phyloP scores from a whole-genome alignment of 768 basidiomycete species.

The Pulveroboletus sp. region DNA sequence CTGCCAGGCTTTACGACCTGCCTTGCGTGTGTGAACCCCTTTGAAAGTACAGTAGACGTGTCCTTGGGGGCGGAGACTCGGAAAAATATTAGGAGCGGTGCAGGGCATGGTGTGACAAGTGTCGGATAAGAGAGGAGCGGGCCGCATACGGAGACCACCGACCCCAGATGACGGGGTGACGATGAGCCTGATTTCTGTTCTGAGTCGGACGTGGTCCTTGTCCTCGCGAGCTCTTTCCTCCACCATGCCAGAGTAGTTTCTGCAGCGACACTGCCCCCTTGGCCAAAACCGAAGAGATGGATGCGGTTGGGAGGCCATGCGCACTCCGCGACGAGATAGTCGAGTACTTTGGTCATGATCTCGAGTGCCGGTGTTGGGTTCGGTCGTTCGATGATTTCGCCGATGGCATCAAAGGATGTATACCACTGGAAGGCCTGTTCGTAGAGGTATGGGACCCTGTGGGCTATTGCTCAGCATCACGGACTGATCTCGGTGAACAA shows the following conservation, averaged over 20 bases:
- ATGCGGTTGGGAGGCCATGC: conserved; percentile 65
- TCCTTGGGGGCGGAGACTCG: conserved; percentile 43
- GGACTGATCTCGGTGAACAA: background rate
- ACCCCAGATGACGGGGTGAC: conserved; percentile 44
- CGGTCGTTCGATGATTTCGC: conserved; percentile 63
- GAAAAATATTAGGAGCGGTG: conserved; percentile 58
- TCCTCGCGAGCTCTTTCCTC: conserved; percentile 32
- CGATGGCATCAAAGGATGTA: conserved; percentile 72
- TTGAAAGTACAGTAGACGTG: conserved; percentile 51
- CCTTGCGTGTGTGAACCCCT: conserved; percentile 48
- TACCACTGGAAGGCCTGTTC: conserved; percentile 87
- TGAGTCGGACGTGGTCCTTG: conserved; percentile 5
- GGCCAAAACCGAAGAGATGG: conserved; percentile 84
- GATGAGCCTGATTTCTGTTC: conserved; percentile 1
- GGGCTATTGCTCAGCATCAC: conserved; percentile 8
- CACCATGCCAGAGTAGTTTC: conserved; percentile 62
- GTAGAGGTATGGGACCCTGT: conserved; percentile 72
- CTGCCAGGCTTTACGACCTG: conserved; percentile 44
- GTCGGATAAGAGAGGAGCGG: conserved; percentile 79
- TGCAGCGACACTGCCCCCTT: conserved; percentile 75
- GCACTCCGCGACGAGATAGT: conserved; percentile 55
- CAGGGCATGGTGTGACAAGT: conserved; percentile 43
- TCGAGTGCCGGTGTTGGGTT: conserved; percentile 69
- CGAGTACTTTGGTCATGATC: conserved; percentile 47
- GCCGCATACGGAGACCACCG: conserved; percentile 65